Evolutionary conservation across 2,329 filamentous ascomycete species (phyloP), one percentile per base, ranked within the genome.

Genomic region (Colletotrichum chlorophyti): DNA sequence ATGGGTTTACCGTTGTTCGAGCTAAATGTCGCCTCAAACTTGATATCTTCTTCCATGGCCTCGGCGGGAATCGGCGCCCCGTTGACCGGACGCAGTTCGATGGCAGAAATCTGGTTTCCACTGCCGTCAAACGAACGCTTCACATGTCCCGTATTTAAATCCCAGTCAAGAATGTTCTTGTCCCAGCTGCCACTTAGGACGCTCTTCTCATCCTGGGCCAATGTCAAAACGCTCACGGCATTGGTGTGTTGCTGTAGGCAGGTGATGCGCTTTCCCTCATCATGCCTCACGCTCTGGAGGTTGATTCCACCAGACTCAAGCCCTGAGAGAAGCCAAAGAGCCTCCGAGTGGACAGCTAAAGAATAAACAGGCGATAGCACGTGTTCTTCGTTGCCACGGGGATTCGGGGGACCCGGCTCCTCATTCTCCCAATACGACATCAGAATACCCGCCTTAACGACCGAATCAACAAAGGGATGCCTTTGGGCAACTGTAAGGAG

Each of bases 401-500:
- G 66, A 7, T 67, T 65, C 0, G 75, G 72, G 1, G 69, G 70
- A 3, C 75, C 64, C 2, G 86, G 85, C 70, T 99, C 94, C 71
- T 97, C 93, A 68, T 98, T 99, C 73, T 97, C 95, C 95, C 95
- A 99, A 73, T 99, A 99, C 48, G 91, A 96, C 83, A 97, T 88
- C 46, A 98, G 77, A 6, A 97, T 91, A 1, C 93, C 95, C 2
- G 94, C 93, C 74, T 99, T 99, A 53, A 92, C 91, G 38, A 99
- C 95, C 66, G 91, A 97, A 71, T 99, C 95, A 35, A 99, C 95
- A 68, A 98, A 99, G 0, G 95, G 95, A 70, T 99, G 95, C 45
- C 91, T 84, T 76, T 99, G 95, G 27, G 95, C 95, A 6, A 99
- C 95, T 0, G 95, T 99, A 66, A 99, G 79, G 60, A 94, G 88